Conservation (phyloP, 73 alveolate genomes). For the Vitrella brassicaformis region DNA sequence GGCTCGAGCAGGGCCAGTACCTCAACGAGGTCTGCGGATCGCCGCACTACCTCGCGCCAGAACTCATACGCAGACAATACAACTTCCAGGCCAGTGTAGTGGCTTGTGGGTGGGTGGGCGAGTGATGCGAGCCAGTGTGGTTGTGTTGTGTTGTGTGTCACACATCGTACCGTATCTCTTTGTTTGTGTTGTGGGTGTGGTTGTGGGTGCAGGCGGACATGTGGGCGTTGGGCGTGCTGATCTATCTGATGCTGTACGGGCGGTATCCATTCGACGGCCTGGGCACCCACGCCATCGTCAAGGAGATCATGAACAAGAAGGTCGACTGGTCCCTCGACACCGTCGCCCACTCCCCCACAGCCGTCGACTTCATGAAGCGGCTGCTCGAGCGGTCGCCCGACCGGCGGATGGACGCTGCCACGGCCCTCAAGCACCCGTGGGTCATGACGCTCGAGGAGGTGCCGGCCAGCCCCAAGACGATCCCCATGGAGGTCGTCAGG, state of each 20-base stretch:
- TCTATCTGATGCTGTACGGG: conserved; percentile 15
- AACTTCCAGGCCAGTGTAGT: no score
- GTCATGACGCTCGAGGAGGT: background rate
- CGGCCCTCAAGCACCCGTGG: background rate
- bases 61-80: conserved; percentile 18
- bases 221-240: conserved; percentile 23
- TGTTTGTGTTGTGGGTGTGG: background rate
- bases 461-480: background rate
- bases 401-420: background rate
- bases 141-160: background rate
- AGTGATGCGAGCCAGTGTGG: background rate
- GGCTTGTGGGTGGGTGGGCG: background rate
- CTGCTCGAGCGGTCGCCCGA: background rate
- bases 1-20: background rate
- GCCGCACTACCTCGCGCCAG: conserved; percentile 42
- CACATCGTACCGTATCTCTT: no score
- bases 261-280: conserved; percentile 17
- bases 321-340: background rate
- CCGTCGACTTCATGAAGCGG: background rate
- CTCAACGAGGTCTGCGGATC: conserved; percentile 33
- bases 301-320: background rate
- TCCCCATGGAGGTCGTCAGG: background rate
- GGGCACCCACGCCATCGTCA: background rate
- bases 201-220: conserved; percentile 7
- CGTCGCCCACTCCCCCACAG: background rate